Evolutionary conservation across 106 monocot species (phyloP), one percentile per base, ranked within the genome.

Genomic region (Posidonia australis): DNA sequence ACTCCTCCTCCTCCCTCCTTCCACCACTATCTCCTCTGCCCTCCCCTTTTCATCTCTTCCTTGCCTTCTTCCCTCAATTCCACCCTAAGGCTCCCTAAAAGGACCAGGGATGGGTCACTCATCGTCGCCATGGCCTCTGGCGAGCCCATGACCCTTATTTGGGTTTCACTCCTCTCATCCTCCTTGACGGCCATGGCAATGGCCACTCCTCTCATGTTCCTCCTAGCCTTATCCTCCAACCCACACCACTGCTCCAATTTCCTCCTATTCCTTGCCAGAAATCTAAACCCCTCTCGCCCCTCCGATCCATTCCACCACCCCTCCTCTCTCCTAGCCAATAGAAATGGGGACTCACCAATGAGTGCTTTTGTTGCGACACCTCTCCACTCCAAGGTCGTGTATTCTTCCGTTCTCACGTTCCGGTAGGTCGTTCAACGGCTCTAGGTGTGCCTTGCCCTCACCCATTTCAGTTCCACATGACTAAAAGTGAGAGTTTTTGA

Each of bases 391-490:
- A 46, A 19, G 14, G 29, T 20, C 28, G 41, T 25, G 13, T 29
- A 67, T 65, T 66, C 78, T 4, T 47, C 66, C 0, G 79, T 54
- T 13, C 89, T 72, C 12, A 89, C 93, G 14, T 93, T 93, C 66
- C 93, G 89, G 76, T 86, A 86, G 74, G 93, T 89, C 43, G 86
- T 93, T 45, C 89, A 93, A 79, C 81, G 83, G 1, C 89, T 93
- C 54, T 89, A 93, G 13, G n/a, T n/a, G n/a, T n/a, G n/a, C n/a
- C n/a, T n/a, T n/a, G n/a, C n/a, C n/a, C n/a, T n/a, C n/a, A n/a
- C 30, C 49, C 29, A 42, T 14, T 54, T 16, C 9, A 11, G 54
- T 17, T 36, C 21, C 24, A 10, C 47, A 7, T 25, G 5, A 16
- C 26, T 7, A 4, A 47, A 25, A 24, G 16, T 17, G 0, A 16